Conservation (phyloP, 78 protist species). For the Polysphondylium violaceum region DNA sequence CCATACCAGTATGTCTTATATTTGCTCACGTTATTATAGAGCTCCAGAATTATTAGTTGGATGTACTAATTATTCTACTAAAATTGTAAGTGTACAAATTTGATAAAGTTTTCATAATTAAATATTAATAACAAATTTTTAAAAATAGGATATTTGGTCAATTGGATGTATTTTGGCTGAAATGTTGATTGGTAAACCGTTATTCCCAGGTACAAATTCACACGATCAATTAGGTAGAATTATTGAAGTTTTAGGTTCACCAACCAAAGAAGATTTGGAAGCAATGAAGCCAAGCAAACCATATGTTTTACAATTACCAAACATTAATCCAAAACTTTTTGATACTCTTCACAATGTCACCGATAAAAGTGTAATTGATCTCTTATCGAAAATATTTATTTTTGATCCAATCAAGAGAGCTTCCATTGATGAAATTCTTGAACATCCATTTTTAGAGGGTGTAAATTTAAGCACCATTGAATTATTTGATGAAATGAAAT, state of each 20-base stretch:
- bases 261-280: constrained; percentile 92
- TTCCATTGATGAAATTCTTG: constrained; percentile 55
- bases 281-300: constrained; percentile 96
- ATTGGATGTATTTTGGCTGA: constrained; percentile 97
- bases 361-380: constrained; percentile 93
- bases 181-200: constrained; percentile 94
- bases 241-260: constrained; percentile 97
- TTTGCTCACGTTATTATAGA: constrained; percentile 99
- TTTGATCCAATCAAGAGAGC: constrained; percentile 95
- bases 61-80: constrained; percentile 96
- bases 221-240: constrained; percentile 99
- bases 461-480: constrained; percentile 46
- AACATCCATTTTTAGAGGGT: constrained; percentile 47
- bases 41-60: constrained; percentile 99
- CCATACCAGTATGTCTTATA: constrained; percentile 95
- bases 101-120: neutral
- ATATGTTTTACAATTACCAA: constrained; percentile 84
- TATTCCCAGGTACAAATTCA: constrained; percentile 96
- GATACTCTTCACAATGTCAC: constrained; percentile 39
- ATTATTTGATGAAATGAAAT: constrained; percentile 72
- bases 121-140: too few species aligned
- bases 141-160: constrained; percentile 90
- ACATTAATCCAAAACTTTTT: constrained; percentile 42
- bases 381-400: constrained; percentile 87
- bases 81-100: constrained; percentile 43